Evolutionary conservation across 768 basidiomycete species (phyloP), one percentile per base, ranked within the genome.

Genomic region (Tricholoma furcatifolium): DNA sequence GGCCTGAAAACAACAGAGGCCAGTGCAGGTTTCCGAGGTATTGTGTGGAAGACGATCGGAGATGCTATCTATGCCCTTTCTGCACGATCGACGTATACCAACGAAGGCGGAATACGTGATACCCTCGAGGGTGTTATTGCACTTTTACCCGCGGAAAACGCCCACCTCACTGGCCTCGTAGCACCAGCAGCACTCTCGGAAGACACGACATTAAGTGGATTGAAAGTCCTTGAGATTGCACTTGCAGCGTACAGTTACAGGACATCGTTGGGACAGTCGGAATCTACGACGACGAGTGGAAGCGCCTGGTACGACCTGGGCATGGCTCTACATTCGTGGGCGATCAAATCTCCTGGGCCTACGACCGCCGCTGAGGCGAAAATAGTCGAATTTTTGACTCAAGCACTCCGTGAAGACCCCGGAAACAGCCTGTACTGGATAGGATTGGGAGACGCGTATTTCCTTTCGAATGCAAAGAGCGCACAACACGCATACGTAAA

Each of bases 401-500:
- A 84, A 54, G 91, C 94, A 1, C 65, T 98, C 10, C 81, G 81
- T 43, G 77, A 82, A 43, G 87, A 93, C 61, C 82, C 89, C 5
- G 73, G 74, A 23, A 91, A 91, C 62, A 79, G 84, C 53, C 60
- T 69, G 12, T 89, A 88, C 61, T 99, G 97, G 97, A 79, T 81
- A 57, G 84, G 90, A 1, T 70, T 98, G 24, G 97, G 90, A 0
- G 81, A 85, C 58, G 75, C 87, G 14, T 75, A 85, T 53, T 89
- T 93, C 61, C 61, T 77, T 7, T 73, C 71, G 12, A 83, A 88
- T 39, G 79, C 88, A 0, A 87, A 84, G 60, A 74, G 83, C 1
- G 86, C 92, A 2, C 96, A 99, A 67, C 93, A 98, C 70, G 89
- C 92, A 4, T 97, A 92, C 61, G 84, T 98, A 64, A 88, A 83